Evolutionary conservation across 305 asterid genomes (phyloP).

Genomic region (Solanum chacoense): DNA sequence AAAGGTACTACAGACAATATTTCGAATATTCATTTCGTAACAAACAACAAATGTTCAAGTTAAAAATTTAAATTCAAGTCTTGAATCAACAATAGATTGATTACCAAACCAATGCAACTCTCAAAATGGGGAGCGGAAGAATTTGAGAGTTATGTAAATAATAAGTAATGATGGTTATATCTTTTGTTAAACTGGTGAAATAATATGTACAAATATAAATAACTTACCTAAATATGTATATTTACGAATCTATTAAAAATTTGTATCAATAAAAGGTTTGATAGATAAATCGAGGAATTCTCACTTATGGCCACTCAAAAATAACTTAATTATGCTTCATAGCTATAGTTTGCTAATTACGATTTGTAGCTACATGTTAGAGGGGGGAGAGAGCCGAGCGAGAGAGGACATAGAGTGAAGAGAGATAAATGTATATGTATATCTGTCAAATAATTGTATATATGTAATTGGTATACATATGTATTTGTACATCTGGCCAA

Average conservation of each 20-base stretch:
- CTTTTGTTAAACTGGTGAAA: background rate
- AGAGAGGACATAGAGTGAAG: no score
- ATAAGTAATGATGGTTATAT: no score
- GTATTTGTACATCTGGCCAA: no score
- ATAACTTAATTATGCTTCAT: no score
- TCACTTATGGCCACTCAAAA: no score
- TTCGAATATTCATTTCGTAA: background rate
- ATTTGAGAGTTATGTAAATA: background rate
- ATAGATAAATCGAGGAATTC: background rate
- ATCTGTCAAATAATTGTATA: no score
- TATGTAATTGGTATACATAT: no score
- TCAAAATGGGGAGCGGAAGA: background rate
- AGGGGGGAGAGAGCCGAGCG: no score
- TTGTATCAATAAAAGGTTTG: background rate
- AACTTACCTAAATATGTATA: background rate
- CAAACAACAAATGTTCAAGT: background rate
- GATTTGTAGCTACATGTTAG: no score
- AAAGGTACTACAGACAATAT: background rate
- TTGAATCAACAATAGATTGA: background rate
- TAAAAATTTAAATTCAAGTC: background rate
- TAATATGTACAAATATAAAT: background rate
- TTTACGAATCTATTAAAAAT: background rate
- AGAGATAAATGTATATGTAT: no score
- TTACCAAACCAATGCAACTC: background rate
- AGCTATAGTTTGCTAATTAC: no score